Evolutionary conservation across 225 moss, liverwort and hornwort species (phyloP), one percentile per base, ranked within the genome.

Genomic region (Pleurozium schreberi): DNA sequence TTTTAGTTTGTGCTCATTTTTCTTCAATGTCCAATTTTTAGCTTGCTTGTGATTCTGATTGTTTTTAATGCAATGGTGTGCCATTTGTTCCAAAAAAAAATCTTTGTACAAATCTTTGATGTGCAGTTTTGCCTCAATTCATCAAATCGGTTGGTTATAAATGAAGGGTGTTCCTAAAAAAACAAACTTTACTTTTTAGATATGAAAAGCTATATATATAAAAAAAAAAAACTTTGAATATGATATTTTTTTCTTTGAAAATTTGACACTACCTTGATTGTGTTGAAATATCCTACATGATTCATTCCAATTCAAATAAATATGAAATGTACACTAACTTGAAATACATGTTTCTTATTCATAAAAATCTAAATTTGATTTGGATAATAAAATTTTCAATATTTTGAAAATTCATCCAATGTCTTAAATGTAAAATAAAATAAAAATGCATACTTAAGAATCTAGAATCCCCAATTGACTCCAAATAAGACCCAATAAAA

Each of bases 321-420:
- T 47, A 47, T 30, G 4, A 47, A 45, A 6, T 73, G 2, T 73
- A 30, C 30, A 28, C 4, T 30, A 30, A 6, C 30, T 2, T 18
- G 1, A 30, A 73, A 74, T 45, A 5, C 27, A 17, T 16, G 45
- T 1, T 10, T 28, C 5, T 1, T 9, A 13, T 42, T 70, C 12
- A 42, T 40, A 0, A 42, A 28, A 73, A 73, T 0, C 2, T 28
- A 45, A 10, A 1, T 1, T 45, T 4, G 0, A 45, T 45, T 43
- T 27, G 1, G 1, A 10, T 71, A 10, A 0, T 28, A 0, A 2
- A 30, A 28, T 43, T 71, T 27, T 9, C 5, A 70, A 14, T 16
- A 70, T 70, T 43, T 27, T 27, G 9, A 43, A 42, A 27, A 9
- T 26, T 42, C 3, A 42, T 70, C 42, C 5, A 43, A 2, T 70